Percentiles rank a stretch among this genome's conserved stretches.
Conservation (phyloP, 805 yeast species). For the Lachancea sp. region DNA sequence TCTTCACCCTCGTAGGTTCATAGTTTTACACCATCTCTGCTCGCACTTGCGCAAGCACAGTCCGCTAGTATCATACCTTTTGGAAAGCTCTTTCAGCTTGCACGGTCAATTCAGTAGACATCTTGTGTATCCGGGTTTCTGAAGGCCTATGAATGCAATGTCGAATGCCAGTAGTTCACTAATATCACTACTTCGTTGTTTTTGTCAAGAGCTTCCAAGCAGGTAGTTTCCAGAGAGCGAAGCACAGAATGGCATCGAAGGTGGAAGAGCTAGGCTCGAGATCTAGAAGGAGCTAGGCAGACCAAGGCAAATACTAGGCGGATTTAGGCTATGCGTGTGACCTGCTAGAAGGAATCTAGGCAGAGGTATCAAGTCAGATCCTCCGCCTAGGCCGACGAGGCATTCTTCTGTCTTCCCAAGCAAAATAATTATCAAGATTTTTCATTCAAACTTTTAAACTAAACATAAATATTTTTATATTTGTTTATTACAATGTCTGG, state of each 20-base stretch:
- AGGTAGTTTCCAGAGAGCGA: neutral
- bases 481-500: too few relatives aligned
- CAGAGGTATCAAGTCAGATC: too few relatives aligned
- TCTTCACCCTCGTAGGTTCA: neutral
- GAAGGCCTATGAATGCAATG: constrained; percentile 13
- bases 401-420: too few relatives aligned
- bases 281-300: neutral
- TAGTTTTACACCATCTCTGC: neutral
- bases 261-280: neutral
- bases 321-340: too few relatives aligned
- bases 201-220: constrained; percentile 3
- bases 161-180: neutral
- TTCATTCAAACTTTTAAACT: too few relatives aligned
- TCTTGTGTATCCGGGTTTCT: constrained; percentile 41
- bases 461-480: too few relatives aligned
- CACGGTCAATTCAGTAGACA: constrained; percentile 99
- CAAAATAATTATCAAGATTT: too few relatives aligned
- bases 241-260: too few relatives aligned
- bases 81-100: constrained; percentile 99
- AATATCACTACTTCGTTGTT: constrained; percentile 1
- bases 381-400: too few relatives aligned
- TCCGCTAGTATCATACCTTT: constrained; percentile 63
- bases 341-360: neutral
- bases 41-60: neutral
- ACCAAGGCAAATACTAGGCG: too few relatives aligned